Percentiles rank a stretch among this genome's conserved stretches.
Conservation (phyloP, 2,329 filamentous ascomycete species). For the Thielaviopsis populi region DNA sequence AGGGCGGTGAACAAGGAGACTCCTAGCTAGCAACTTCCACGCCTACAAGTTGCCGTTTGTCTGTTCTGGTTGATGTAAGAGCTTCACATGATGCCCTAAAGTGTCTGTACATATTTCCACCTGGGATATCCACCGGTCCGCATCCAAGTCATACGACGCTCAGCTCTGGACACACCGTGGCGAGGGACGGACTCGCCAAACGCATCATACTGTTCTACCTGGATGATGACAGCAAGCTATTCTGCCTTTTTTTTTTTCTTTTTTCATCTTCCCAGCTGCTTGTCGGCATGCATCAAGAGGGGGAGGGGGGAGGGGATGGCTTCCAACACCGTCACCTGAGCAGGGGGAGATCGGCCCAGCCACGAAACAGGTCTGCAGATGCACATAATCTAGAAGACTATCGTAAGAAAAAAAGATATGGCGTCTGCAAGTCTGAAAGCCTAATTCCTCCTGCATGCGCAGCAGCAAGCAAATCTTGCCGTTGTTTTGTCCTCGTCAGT, state of each 20-base stretch:
- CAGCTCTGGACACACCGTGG: too few species aligned
- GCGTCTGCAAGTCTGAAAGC: background rate
- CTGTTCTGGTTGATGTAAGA: too few species aligned
- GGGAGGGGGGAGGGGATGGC: too few species aligned
- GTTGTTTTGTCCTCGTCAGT: background rate
- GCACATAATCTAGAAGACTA: background rate
- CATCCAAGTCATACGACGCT: too few species aligned
- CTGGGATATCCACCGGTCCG: too few species aligned
- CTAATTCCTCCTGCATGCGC: constrained; percentile 1
- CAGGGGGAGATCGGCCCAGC: background rate
- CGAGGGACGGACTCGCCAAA: too few species aligned
- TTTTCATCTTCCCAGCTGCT: background rate
- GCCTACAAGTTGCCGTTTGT: background rate
- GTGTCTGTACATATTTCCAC: too few species aligned
- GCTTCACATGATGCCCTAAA: too few species aligned
- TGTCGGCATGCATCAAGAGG: background rate
- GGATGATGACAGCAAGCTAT: background rate
- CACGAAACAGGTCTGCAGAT: background rate
- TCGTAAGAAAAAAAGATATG: background rate
- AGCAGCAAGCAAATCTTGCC: background rate
- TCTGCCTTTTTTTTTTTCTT: background rate
- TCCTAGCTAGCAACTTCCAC: background rate
- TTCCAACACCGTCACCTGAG: background rate
- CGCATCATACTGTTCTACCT: too few species aligned
- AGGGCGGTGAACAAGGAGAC: background rate